Conservation (phyloP, 2,329 filamentous ascomycete genomes). For the Penicillium psychrosexuale region DNA sequence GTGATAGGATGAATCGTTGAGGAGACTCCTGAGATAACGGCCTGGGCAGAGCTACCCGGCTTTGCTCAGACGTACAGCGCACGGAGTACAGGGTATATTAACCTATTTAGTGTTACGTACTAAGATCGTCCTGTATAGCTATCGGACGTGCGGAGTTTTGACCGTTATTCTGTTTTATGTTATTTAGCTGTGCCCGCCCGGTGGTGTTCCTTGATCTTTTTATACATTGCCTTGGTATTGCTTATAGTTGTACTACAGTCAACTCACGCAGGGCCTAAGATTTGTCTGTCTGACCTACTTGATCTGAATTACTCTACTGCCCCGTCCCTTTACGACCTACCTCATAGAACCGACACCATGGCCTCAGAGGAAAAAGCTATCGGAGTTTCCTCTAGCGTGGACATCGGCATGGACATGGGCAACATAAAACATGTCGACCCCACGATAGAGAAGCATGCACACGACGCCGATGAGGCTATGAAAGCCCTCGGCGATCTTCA, state of each 20-base stretch:
- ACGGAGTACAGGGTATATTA: background rate
- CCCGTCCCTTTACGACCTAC: too few relatives aligned
- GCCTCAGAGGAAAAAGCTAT: constrained; percentile 42
- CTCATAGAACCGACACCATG: background rate
- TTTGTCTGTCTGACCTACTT: background rate
- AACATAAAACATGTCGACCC: constrained; percentile 23
- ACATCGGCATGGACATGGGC: constrained; percentile 24
- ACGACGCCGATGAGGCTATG: constrained; percentile 61
- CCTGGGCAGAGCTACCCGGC: background rate
- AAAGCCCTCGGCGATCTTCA: constrained; percentile 52
- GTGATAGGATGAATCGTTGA: background rate
- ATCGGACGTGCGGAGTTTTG: background rate
- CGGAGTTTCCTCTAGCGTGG: constrained; percentile 25
- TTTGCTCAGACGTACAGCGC: background rate
- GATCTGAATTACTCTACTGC: background rate
- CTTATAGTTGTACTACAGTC: background rate
- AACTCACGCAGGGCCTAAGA: background rate
- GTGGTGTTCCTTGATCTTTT: background rate
- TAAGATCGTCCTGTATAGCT: background rate
- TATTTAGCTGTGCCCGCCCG: background rate
- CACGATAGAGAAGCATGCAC: constrained; percentile 51
- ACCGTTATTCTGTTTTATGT: background rate
- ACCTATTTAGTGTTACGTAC: background rate
- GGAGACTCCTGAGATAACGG: background rate
- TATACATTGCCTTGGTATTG: background rate